phyloP scores from a whole-genome alignment of 2,329 filamentous ascomycete genomes.

The Ophiosphaerella narmari region DNA sequence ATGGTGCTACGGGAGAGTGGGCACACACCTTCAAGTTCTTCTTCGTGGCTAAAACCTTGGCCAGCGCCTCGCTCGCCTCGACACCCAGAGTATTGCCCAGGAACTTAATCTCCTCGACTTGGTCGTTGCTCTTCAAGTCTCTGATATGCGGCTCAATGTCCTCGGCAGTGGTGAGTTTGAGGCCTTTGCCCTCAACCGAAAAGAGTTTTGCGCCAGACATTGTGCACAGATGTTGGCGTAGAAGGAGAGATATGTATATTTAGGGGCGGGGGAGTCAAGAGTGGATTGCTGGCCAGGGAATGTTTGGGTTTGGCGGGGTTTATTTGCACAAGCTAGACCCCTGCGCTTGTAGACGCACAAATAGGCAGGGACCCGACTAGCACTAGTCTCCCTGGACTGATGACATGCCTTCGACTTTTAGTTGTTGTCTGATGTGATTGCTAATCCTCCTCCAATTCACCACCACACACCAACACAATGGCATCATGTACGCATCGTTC shows the following conservation, averaged over 20 bases:
- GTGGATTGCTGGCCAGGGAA: constrained; percentile 8
- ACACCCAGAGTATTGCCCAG: constrained; percentile 92
- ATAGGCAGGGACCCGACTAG: constrained; percentile 13
- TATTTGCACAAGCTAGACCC: constrained; percentile 19
- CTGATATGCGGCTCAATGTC: constrained; percentile 86
- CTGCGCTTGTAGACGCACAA: not conserved
- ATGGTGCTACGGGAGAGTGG: constrained; percentile 8
- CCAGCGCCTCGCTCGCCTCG: constrained; percentile 82
- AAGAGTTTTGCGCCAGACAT: constrained; percentile 69
- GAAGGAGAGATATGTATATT: not conserved
- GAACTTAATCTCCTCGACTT: constrained; percentile 84
- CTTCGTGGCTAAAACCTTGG: constrained; percentile 81
- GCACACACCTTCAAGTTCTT: constrained; percentile 71
- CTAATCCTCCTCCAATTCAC: constrained; percentile 26
- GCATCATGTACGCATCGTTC: constrained; percentile 33
- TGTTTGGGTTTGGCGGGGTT: constrained; percentile 41
- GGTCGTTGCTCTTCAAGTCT: constrained; percentile 69
- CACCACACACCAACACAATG: constrained; percentile 32
- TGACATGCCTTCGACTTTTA: constrained; percentile 21
- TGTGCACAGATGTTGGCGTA: constrained; percentile 3
- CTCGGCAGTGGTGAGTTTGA: constrained; percentile 88
- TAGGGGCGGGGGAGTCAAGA: constrained; percentile 3
- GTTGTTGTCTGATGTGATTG: constrained; percentile 24
- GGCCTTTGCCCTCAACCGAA: constrained; percentile 85
- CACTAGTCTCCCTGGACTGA: constrained; percentile 26